Conservation (phyloP, 2,329 filamentous ascomycete species). For the Macrophomina tecta region DNA sequence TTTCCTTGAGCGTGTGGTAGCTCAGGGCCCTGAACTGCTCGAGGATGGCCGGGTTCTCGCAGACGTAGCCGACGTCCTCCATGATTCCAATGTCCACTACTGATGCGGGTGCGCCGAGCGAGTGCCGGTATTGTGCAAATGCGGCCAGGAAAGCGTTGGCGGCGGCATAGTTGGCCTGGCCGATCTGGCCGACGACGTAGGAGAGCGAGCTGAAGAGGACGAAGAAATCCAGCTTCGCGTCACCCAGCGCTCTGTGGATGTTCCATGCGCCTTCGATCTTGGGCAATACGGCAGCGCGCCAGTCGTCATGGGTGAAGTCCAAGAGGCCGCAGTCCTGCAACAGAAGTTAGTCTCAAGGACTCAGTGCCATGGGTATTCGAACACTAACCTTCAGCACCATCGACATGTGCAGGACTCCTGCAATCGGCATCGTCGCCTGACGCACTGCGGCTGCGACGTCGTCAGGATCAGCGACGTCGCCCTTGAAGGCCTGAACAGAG, state of each 20-base stretch:
- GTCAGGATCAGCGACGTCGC: constrained; percentile 28
- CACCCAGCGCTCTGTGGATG: constrained; percentile 32
- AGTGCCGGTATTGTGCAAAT: constrained; percentile 33
- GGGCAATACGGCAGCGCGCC: constrained; percentile 22
- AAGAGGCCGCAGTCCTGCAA: neutral
- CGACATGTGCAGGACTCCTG: constrained; percentile 32
- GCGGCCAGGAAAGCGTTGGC: constrained; percentile 48
- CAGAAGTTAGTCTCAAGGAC: neutral
- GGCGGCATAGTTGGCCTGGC: constrained; percentile 55
- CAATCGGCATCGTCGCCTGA: constrained; percentile 9
- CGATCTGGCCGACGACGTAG: constrained; percentile 37
- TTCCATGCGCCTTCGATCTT: constrained; percentile 37
- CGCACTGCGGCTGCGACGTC: neutral
- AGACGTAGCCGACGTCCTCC: constrained; percentile 48
- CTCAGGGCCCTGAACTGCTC: constrained; percentile 10
- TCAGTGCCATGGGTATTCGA: neutral
- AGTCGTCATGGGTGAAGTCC: constrained; percentile 29
- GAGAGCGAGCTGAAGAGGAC: constrained; percentile 38
- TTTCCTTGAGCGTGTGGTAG: constrained; percentile 12
- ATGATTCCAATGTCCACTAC: constrained; percentile 62
- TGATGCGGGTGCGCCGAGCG: constrained; percentile 44
- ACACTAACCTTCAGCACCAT: constrained; percentile 23
- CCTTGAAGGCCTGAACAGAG: constrained; percentile 21
- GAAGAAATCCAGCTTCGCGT: constrained; percentile 36
- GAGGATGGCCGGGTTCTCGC: constrained; percentile 18